Evolutionary conservation across 148 eudicot genomes (phyloP).

Genomic region (Linanthus parryae): DNA sequence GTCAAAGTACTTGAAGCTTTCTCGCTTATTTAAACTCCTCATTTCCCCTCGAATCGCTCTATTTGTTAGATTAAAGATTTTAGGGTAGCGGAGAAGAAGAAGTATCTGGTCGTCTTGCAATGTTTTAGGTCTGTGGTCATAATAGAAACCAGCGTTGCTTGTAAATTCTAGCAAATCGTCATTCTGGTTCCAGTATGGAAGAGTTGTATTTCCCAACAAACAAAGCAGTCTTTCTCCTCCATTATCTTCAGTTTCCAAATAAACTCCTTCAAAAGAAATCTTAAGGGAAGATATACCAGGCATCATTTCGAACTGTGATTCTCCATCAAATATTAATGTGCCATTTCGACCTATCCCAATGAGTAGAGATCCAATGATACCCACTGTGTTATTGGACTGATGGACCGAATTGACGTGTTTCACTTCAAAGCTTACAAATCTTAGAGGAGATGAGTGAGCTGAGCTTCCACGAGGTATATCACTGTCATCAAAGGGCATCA

Average conservation of each 20-base stretch:
- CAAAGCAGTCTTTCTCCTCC: conserved; percentile 14
- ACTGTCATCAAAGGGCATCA: conserved; percentile 19
- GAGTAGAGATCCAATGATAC: conserved; percentile 6
- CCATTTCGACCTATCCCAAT: conserved; percentile 11
- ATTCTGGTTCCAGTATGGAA: background rate
- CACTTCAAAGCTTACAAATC: conserved; percentile 12
- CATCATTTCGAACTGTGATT: conserved; percentile 9
- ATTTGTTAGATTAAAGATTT: conserved; percentile 1
- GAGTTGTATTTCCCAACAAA: conserved; percentile 14
- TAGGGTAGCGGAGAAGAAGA: conserved; percentile 23
- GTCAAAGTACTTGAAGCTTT: conserved; percentile 15
- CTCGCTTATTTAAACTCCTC: conserved; percentile 12
- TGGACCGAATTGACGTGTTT: conserved; percentile 9
- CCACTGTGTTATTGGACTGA: conserved; percentile 1
- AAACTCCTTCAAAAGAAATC: conserved; percentile 13
- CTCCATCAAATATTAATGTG: background rate
- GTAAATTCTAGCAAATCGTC: background rate
- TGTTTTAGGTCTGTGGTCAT: background rate
- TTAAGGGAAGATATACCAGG: conserved; percentile 16
- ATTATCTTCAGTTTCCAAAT: conserved; percentile 12
- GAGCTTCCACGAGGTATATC: conserved; percentile 1
- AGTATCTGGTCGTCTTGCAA: conserved; percentile 15
- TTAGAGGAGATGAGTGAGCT: background rate
- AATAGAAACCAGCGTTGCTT: background rate
- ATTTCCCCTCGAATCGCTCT: conserved; percentile 19